phyloP scores from a whole-genome alignment of 257 asterid species.

The Solanum lignicaule region DNA sequence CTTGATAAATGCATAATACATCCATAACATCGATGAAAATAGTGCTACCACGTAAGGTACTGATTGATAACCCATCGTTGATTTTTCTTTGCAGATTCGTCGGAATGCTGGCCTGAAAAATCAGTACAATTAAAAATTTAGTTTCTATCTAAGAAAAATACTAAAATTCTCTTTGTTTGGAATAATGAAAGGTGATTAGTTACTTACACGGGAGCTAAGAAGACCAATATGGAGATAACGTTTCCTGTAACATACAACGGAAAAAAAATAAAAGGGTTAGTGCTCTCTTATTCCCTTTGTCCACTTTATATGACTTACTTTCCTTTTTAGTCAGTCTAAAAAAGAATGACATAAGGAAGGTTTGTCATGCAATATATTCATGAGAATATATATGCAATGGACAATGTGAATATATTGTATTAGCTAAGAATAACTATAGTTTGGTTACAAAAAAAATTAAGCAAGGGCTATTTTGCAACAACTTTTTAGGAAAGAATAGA shows the following conservation, averaged over 20 bases:
- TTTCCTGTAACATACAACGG: slow-evolving; percentile 43
- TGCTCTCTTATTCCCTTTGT: not conserved
- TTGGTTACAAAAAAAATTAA: not conserved
- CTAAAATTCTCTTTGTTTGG: not conserved
- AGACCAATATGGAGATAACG: slow-evolving; percentile 54
- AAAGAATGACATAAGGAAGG: not conserved
- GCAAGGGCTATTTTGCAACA: not conserved
- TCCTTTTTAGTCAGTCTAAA: accelerated
- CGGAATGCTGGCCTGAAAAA: slow-evolving; percentile 48
- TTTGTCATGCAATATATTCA: not conserved
- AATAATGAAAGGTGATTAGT: not conserved
- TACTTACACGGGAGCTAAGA: slow-evolving; percentile 77
- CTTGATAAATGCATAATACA: slow-evolving; percentile 65
- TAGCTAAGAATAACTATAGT: not conserved
- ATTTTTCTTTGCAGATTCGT: slow-evolving; percentile 46
- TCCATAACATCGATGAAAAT: slow-evolving; percentile 66
- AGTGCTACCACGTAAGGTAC: slow-evolving; percentile 59
- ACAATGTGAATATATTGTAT: not conserved
- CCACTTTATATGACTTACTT: not conserved
- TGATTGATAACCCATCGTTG: slow-evolving; percentile 63
- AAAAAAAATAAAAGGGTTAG: not conserved
- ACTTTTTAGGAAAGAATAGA: not conserved
- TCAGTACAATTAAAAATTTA: not conserved
- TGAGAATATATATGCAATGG: not conserved
- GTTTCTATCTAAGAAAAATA: not conserved